Evolutionary conservation across 306 rosid species (phyloP), one percentile per base, ranked within the genome.

Genomic region (Vicia villosa): DNA sequence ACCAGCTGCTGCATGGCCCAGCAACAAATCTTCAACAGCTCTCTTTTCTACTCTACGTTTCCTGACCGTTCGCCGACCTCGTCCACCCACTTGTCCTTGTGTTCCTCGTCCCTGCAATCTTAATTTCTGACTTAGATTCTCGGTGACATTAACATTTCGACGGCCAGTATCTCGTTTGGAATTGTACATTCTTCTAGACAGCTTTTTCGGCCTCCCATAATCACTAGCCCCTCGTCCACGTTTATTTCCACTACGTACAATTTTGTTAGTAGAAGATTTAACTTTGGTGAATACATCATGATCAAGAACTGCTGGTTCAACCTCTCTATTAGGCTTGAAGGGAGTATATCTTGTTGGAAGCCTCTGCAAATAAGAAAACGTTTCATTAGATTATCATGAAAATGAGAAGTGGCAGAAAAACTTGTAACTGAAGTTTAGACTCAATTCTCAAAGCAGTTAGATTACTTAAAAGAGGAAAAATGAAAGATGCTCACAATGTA

Each of bases 31-130:
- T 74, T 87, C 91, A 9, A 85, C 86, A 74, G 80, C 84, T 77
- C 88, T 83, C 77, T 86, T 85, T 61, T 81, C 94, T 41, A 79
- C 81, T 84, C 96, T 83, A 46, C 91, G 84, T 76, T 89, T 89
- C 84, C 99, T 83, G 57, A 91, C 88, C 0, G 99, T 91, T 6
- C 99, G 92, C 46, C 88, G 97, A 9, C 99, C 97, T 49, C 99
- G 88, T 36, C 85, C 85, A 51, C 96, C 87, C 50, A 79, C 89
- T 69, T 83, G 88, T 63, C 86, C 88, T 54, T 72, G 88, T 17
- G 85, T 52, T 74, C 78, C 86, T 49, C 71, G 81, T 3, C 81
- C 89, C 55, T 80, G 86, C 46, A 75, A 88, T 82, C 84, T 85
- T 22, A 79, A 34, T 83, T 80, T 90, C 62, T 66, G 83, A 77